Base-by-base conservation (phyloP, 2,329 filamentous ascomycete genomes). In the Lachnellula arida region DNA sequence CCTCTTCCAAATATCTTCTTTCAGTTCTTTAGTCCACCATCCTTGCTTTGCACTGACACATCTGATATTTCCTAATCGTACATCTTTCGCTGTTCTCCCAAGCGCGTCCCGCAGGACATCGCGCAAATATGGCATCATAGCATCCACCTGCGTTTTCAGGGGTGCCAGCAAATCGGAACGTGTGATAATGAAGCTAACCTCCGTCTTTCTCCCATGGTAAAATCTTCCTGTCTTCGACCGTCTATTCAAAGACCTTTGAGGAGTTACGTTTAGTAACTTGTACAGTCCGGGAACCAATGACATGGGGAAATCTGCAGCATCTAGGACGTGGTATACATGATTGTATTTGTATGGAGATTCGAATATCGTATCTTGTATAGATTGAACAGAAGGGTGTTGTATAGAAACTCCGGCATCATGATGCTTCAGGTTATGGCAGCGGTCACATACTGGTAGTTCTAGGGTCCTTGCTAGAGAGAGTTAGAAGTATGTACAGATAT, bases 251-350 rank as follows among this genome's bases (percentile, higher is more conserved):
- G 89, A 88, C 55, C 93, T 86, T 52, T 94, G 77, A 7, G 86
- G 85, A 58, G 89, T 86, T 9, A 91, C 76, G 35, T 85, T 78
- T 1, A 97, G 77, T 0, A 90, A 76, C 7, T 81, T 76, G 58
- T 88, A 82, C 9, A 99, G 81, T 46, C 85, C 83, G 0, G 91
- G 89, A 4, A 97, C 78, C 14, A 99, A 74, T 1, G 94, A 97
- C 82, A 99, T 89, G 19, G 94, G 94, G 62, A 99, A 97, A 72
- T 99, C 94, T 58, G 92, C 94, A 2, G 94, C 93, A 68, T 99
- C 94, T 22, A 99, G 76, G 25, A 99, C 80, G 72, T 99, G 94
- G 70, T 97, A 99, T 59, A 99, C 86, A 72, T 97, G 90, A 67
- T 99, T 97, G 69, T 89, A 83, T 69, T 89, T 89, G 73, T 95